Conservation (phyloP, 495 filamentous ascomycete species). For the Aspergillus funiculosus region DNA sequence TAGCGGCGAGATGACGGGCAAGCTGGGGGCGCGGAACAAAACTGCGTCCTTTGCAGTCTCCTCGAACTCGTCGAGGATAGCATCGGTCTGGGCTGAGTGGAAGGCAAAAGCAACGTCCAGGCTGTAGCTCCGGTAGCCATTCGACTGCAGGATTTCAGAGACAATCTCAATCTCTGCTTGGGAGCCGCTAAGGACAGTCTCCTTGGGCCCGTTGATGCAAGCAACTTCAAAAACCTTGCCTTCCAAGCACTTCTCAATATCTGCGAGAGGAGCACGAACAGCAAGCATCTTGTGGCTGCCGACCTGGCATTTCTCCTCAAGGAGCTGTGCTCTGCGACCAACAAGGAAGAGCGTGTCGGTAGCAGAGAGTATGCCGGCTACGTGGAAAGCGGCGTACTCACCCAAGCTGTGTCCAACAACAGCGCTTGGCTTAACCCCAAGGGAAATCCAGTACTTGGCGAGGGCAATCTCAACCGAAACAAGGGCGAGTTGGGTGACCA, state of each 20-base stretch:
- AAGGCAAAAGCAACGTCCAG: constrained; percentile 50
- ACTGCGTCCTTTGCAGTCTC: constrained; percentile 24
- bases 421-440: constrained; percentile 63
- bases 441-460: constrained; percentile 63
- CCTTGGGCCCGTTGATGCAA: constrained; percentile 57
- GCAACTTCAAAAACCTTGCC: constrained; percentile 37
- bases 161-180: constrained; percentile 29
- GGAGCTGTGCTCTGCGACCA: constrained; percentile 21
- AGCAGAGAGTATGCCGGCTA: constrained; percentile 68
- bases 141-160: not conserved
- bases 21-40: constrained; percentile 26
- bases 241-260: constrained; percentile 17
- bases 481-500: constrained; percentile 66
- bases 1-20: constrained; percentile 29
- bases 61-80: constrained; percentile 45
- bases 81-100: constrained; percentile 49
- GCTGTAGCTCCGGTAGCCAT: constrained; percentile 24
- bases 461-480: constrained; percentile 72
- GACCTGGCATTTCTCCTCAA: constrained; percentile 14
- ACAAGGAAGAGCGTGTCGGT: constrained; percentile 63
- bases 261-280: constrained; percentile 32
- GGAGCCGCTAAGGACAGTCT: constrained; percentile 58
- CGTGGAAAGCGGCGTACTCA: constrained; percentile 78
- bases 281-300: constrained; percentile 49
- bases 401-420: constrained; percentile 80